Conservation (phyloP, 805 yeast species). For the Osmozyma mogii region DNA sequence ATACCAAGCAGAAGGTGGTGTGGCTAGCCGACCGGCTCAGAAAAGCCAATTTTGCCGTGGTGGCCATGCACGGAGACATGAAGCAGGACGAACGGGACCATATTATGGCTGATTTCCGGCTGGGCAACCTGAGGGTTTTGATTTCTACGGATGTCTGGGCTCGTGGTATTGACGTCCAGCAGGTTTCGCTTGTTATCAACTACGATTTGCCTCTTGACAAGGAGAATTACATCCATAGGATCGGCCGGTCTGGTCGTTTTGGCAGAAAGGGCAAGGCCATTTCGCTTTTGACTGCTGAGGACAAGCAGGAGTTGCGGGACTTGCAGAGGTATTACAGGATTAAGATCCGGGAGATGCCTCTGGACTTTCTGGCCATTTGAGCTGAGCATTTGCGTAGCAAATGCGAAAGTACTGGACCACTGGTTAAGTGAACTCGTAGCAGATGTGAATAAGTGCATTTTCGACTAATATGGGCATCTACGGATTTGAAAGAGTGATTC, state of each 20-base stretch:
- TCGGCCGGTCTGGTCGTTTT: slow-evolving; percentile 97
- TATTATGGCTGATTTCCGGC: slow-evolving; percentile 92
- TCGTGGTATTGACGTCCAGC: slow-evolving; percentile 98
- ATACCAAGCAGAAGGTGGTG: slow-evolving; percentile 92
- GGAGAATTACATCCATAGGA: slow-evolving; percentile 95
- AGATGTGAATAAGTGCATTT: too few species aligned
- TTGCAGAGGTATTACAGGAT: slow-evolving; percentile 68
- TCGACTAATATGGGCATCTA: too few species aligned
- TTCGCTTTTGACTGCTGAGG: slow-evolving; percentile 81
- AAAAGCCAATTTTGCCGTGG: slow-evolving; percentile 80
- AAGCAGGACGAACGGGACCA: slow-evolving; percentile 90
- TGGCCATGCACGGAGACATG: slow-evolving; percentile 96
- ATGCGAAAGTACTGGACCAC: too few species aligned
- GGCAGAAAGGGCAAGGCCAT: slow-evolving; percentile 98
- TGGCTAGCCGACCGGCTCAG: slow-evolving; percentile 77
- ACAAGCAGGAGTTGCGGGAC: slow-evolving; percentile 65
- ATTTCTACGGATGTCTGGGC: slow-evolving; percentile 98
- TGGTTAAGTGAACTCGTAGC: too few species aligned
- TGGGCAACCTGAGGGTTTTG: slow-evolving; percentile 86
- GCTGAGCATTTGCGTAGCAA: too few species aligned
- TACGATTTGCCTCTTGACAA: slow-evolving; percentile 89
- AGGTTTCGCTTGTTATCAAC: slow-evolving; percentile 90
- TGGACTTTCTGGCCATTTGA: slow-evolving; percentile 6
- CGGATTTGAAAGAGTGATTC: too few species aligned
- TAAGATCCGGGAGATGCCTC: slow-evolving; percentile 70